phyloP scores from a whole-genome alignment of 495 filamentous ascomycete species.

The Talaromyces liani region DNA sequence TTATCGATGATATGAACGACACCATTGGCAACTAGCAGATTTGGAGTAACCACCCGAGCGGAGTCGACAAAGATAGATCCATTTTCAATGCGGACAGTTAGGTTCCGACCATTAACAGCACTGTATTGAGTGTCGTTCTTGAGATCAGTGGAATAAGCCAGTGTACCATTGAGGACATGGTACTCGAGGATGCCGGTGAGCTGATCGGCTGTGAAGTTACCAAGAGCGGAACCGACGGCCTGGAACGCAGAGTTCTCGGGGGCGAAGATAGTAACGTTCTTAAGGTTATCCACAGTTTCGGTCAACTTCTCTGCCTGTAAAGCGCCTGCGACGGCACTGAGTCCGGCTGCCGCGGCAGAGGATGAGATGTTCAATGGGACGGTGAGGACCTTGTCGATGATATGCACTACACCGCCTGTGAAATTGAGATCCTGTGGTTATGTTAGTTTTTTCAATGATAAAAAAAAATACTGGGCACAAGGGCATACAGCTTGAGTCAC shows the following conservation, averaged over 20 bases:
- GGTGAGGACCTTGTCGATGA: slow-evolving; percentile 53
- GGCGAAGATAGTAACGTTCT: slow-evolving; percentile 58
- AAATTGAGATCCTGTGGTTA: slow-evolving; percentile 46
- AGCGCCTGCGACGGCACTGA: slow-evolving; percentile 53
- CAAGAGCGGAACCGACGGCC: slow-evolving; percentile 44
- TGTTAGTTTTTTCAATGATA: not conserved
- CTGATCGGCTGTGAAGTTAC: slow-evolving; percentile 35
- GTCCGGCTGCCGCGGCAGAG: slow-evolving; percentile 41
- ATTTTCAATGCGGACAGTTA: slow-evolving; percentile 44
- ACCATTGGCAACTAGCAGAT: slow-evolving; percentile 59
- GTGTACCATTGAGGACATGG: slow-evolving; percentile 40
- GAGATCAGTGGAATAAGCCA: slow-evolving; percentile 43
- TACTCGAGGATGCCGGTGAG: slow-evolving; percentile 38
- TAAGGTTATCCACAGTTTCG: slow-evolving; percentile 26
- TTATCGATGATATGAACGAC: slow-evolving; percentile 33
- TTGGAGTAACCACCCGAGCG: slow-evolving; percentile 45
- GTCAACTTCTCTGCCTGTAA: slow-evolving; percentile 37
- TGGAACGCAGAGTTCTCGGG: slow-evolving; percentile 54
- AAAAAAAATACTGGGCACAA: not conserved
- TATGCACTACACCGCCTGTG: slow-evolving; percentile 55
- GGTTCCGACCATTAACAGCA: slow-evolving; percentile 34
- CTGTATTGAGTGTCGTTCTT: slow-evolving; percentile 34
- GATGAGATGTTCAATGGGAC: slow-evolving; percentile 43
- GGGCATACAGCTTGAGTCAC: slow-evolving; percentile 23
- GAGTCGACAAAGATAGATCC: slow-evolving; percentile 47